Base-by-base conservation (phyloP, 306 rosid species). In the Cicer chorassanicum region DNA sequence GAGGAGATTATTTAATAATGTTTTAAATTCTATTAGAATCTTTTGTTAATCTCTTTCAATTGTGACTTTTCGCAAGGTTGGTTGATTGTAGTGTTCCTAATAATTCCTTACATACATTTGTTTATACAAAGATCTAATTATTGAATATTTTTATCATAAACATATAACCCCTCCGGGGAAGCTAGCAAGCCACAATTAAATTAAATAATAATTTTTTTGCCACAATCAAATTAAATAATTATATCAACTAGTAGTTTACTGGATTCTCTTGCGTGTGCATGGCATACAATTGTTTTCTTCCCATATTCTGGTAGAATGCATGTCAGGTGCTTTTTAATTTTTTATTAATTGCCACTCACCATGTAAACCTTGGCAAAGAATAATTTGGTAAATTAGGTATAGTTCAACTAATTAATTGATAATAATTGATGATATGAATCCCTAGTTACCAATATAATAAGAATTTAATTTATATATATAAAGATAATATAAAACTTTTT, bases 191-290 rank as follows among this genome's bases (percentile, higher is more conserved):
- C 40, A 11, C 2, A 65, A 13, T 12, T 48, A 42, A 42, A 42
- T 42, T 1, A 42, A 42, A 42, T 42, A 6, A 42, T 42, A 1
- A 42, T 42, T 42, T 42, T 1, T 1, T 42, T 42, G 36, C 36
- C 45, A 4, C 13, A 13, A 60, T 60, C 7, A 34, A 60, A 60
- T 78, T 78, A 41, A 67, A 66, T 61, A 40, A 59, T 67, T 74
- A 75, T 41, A 75, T 41, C 61, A 72, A 36, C 65, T 63, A 53
- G 21, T 62, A 24, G 21, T 78, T 74, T 63, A 39, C 62, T 75
- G 51, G 84, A 84, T 86, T 86, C 89, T 78, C 72, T 57, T 40
- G 78, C 51, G 79, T 76, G 84, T 75, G 89, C 85, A 78, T 82
- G 78, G 78, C 82, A 84, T 73, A 82, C 29, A 44, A 8, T 77